These are phyloP conservation scores for Tolypocladium amazonense DNA, from an alignment of 2,329 filamentous ascomycete species.

Conservation along the genomic window DNA sequence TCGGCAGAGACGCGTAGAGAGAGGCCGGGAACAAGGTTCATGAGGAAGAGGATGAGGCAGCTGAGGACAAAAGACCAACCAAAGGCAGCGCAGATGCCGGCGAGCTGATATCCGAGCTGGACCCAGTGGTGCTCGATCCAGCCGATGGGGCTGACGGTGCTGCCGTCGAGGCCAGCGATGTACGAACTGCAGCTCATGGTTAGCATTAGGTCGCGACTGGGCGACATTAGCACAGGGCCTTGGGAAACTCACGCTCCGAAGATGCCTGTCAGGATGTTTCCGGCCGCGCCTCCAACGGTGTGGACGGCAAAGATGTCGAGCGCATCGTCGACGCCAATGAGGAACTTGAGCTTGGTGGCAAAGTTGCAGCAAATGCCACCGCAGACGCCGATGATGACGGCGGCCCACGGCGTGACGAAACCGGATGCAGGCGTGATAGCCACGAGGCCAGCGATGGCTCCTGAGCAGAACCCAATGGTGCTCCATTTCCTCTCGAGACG, in stretches of 20 bases:
- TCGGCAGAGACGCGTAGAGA: conserved; percentile 56
- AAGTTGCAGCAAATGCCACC: conserved; percentile 68
- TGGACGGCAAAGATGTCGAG: conserved; percentile 90
- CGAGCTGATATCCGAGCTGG: conserved; percentile 62
- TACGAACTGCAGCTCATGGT: conserved; percentile 38
- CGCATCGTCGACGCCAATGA: conserved; percentile 70
- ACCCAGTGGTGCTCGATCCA: conserved; percentile 63
- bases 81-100: conserved; percentile 54
- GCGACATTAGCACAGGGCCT: neutral
- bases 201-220: neutral
- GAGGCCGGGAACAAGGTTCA: conserved; percentile 62
- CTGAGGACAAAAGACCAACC: conserved; percentile 58
- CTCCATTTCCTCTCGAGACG: conserved; percentile 90
- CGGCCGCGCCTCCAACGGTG: conserved; percentile 71
- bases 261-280: conserved; percentile 67
- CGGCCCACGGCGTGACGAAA: conserved; percentile 59
- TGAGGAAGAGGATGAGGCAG: conserved; percentile 57
- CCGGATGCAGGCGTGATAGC: conserved; percentile 79
- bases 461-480: conserved; percentile 87
- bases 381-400: conserved; percentile 47
- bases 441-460: conserved; percentile 76
- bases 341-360: conserved; percentile 70
- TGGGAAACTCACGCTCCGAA: conserved; percentile 52
- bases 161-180: conserved; percentile 64
- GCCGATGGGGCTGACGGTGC: conserved; percentile 44